These are phyloP conservation scores for Backusella morwellensis DNA, from an alignment of 192 early-diverging fungal genomes.

Conservation along the genomic window DNA sequence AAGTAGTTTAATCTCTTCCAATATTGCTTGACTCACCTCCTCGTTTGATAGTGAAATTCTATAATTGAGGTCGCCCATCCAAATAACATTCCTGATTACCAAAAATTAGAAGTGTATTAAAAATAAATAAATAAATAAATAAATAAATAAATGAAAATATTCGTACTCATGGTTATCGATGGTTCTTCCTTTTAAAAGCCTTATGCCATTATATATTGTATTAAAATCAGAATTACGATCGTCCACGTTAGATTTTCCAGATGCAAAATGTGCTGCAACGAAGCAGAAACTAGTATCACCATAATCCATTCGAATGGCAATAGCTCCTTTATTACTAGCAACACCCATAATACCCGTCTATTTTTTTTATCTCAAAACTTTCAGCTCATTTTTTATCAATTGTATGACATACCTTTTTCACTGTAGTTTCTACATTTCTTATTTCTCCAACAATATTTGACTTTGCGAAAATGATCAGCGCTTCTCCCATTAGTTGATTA, in stretches of 20 bases:
- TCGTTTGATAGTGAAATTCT: conserved; percentile 75
- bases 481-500: conserved; percentile 87
- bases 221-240: conserved; percentile 86
- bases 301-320: conserved; percentile 84
- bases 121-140: not conserved
- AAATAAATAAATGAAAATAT: conserved; percentile 6
- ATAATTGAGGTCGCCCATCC: conserved; percentile 96
- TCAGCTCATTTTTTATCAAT: not conserved
- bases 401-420: conserved; percentile 60
- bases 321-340: conserved; percentile 97
- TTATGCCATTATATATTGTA: conserved; percentile 71
- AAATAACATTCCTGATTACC: conserved; percentile 55
- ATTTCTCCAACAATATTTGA: conserved; percentile 64
- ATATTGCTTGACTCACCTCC: conserved; percentile 41
- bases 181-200: conserved; percentile 65
- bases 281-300: conserved; percentile 88
- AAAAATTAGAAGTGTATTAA: not conserved
- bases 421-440: conserved; percentile 77
- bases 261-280: conserved; percentile 91
- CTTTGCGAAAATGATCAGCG: conserved; percentile 87
- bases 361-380: not conserved
- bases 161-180: conserved; percentile 80
- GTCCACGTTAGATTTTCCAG: conserved; percentile 69
- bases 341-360: conserved; percentile 92
- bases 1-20: not conserved